These are phyloP conservation scores for Cryoendolithus antarcticus DNA, from an alignment of 2,329 filamentous ascomycete genomes.

Conservation along the genomic window DNA sequence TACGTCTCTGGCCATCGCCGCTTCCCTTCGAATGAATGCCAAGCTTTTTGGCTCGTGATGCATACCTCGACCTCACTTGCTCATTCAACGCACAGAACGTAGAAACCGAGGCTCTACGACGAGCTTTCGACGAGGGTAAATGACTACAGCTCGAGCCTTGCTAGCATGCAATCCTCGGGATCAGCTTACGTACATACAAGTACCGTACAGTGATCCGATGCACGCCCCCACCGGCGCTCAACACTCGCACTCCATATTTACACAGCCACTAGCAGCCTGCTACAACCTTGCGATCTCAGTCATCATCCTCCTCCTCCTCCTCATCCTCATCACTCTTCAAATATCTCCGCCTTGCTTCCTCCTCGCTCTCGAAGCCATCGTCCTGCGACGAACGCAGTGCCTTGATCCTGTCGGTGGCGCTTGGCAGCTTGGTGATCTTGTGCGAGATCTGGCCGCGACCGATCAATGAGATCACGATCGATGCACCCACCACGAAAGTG, in stretches of 20 bases:
- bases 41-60: no score
- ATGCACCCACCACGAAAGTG: constrained; percentile 75
- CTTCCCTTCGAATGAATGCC: no score
- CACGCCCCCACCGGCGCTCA: neutral
- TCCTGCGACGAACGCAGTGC: constrained; percentile 32
- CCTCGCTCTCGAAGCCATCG: constrained; percentile 18
- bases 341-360: constrained; percentile 19
- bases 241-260: neutral
- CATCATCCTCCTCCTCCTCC: constrained; percentile 18
- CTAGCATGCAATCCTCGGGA: neutral
- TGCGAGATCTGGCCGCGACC: constrained; percentile 66
- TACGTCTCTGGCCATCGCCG: no score
- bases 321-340: constrained; percentile 18
- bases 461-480: constrained; percentile 69
- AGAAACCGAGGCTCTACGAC: no score
- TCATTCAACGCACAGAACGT: no score
- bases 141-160: neutral
- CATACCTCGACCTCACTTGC: no score
- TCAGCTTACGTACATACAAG: neutral
- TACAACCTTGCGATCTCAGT: constrained; percentile 4
- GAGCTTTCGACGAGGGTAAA: neutral
- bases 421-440: constrained; percentile 34
- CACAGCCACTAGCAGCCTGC: neutral
- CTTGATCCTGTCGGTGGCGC: constrained; percentile 36
- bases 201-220: constrained; percentile 3